A percentile compares a stretch with the other conserved stretches of the same genome.
phyloP scores from a whole-genome alignment of 2,329 filamentous ascomycete genomes.

The Aphanocladium album region DNA sequence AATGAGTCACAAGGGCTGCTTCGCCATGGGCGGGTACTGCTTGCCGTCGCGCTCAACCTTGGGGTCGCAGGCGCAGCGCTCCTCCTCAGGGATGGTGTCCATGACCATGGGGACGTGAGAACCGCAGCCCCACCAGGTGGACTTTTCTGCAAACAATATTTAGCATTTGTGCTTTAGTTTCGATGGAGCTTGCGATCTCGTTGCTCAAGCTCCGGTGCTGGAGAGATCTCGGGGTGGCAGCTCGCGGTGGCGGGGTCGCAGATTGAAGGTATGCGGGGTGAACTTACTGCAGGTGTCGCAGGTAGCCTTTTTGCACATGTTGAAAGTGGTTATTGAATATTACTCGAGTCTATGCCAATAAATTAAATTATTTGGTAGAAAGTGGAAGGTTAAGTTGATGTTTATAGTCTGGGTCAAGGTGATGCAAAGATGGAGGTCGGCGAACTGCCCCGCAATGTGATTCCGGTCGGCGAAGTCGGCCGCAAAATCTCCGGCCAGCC shows the following conservation, averaged over 20 bases:
- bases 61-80: conserved; percentile 63
- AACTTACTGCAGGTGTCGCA: conserved; percentile 60
- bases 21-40: conserved; percentile 60
- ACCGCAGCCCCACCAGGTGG: conserved; percentile 63
- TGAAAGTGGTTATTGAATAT: no score
- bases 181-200: no score
- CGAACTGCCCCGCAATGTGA: not conserved
- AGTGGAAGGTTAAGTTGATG: not conserved
- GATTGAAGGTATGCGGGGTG: not conserved
- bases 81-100: conserved; percentile 48
- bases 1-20: conserved; percentile 35
- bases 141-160: conserved; percentile 41
- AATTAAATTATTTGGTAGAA: no score
- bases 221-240: no score
- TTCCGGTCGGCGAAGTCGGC: conserved; percentile 4
- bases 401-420: not conserved
- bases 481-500: not conserved
- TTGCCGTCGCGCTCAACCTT: conserved; percentile 56
- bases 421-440: conserved; percentile 3
- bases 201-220: no score
- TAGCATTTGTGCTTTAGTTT: no score
- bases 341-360: no score
- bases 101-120: conserved; percentile 58
- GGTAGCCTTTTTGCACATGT: conserved; percentile 61
- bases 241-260: no score